Base-by-base conservation (phyloP, 1,284 basidiomycete species). In the Puccinia brachypodii region DNA sequence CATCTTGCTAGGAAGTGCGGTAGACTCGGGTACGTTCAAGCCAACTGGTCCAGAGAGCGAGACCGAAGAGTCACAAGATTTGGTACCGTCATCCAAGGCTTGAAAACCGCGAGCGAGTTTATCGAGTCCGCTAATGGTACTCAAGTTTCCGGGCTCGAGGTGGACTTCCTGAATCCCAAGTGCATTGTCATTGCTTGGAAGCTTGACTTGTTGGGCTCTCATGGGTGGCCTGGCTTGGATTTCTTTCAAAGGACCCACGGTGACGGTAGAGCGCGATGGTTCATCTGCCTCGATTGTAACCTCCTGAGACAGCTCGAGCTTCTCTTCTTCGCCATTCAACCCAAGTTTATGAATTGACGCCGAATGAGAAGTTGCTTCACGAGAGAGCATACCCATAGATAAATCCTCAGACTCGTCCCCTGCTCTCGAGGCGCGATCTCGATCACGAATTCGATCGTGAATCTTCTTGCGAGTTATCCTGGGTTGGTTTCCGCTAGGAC, bases 91-190 rank as follows among this genome's bases (percentile, higher is more conserved):
- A 42, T 50, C 62, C 8, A 28, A 64, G 71, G 53, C 44, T 66
- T 81, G 79, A 68, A 81, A 81, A 14, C 56, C 79, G 56, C 71
- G 53, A 2, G 79, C 79, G 28, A 81, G 71, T 38, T 81, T 81
- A 36, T 81, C 79, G n/a, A 81, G 71, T 25, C 79, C 71, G 50
- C 79, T 81, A 19, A 81, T 81, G 2, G 47, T 36, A 62, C 69
- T 68, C 53, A 60, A 60, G 40, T 71, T 44, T 25, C 71, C 77
- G 28, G 47, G 53, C 56, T 74, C 38, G 11, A 73, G 40, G 25
- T 50, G 22, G 31, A 25, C 38, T 44, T 76, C 56, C n/a, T 40
- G 56, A 40, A 62, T 42, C 22, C 40, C 40, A 16, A 60, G 31
- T 19, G 25, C 2, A 40, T 69, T 33, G 3, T 68, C 66, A 58